Conservation (phyloP, 169 alveolate species). For the Plasmodium reichenowi region DNA sequence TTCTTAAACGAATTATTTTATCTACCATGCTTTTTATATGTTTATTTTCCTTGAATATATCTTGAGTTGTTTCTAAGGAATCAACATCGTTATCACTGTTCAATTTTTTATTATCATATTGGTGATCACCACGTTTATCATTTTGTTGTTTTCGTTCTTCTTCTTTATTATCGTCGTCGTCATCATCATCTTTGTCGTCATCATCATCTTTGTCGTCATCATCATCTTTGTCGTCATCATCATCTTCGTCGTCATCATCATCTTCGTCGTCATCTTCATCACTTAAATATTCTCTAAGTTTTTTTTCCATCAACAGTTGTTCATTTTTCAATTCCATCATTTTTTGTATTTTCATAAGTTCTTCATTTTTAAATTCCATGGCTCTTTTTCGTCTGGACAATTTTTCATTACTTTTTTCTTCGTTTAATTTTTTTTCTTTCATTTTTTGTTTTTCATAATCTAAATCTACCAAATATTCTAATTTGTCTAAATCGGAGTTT, state of each 20-base stretch:
- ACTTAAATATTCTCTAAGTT: conserved; percentile 70
- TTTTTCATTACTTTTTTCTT: conserved; percentile 50
- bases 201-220: conserved; percentile 39
- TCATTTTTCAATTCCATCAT: conserved; percentile 78
- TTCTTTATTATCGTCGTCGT: background rate
- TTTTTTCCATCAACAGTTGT: conserved; percentile 75
- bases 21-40: conserved; percentile 58
- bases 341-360: conserved; percentile 78
- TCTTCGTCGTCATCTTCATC: conserved; percentile 76
- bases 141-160: background rate
- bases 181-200: no score
- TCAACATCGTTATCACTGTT: background rate
- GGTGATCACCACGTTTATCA: background rate
- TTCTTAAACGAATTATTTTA: conserved; percentile 69
- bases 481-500: conserved; percentile 13
- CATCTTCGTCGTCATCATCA: conserved; percentile 19
- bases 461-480: conserved; percentile 66
- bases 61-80: background rate
- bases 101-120: background rate
- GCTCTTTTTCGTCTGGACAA: conserved; percentile 79
- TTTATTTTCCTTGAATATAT: conserved; percentile 21
- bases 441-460: conserved; percentile 64
- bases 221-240: conserved; percentile 11
- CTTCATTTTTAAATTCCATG: conserved; percentile 79
- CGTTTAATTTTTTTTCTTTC: conserved; percentile 37